These are phyloP conservation scores for Leccinum aurantiacum DNA, from an alignment of 768 basidiomycete genomes.

Conservation along the genomic window DNA sequence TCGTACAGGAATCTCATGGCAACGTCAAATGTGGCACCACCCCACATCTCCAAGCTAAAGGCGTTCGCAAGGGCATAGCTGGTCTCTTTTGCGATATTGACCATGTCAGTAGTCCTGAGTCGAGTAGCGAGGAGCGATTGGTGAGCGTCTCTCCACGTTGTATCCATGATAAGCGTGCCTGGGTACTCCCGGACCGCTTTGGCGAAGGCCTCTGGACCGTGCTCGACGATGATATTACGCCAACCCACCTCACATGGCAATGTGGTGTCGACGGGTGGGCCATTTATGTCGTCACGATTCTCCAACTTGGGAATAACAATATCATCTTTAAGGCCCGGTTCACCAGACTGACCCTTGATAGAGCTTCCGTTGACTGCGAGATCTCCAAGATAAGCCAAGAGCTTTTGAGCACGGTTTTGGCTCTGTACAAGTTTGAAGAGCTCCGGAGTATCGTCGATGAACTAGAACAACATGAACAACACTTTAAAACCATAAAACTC, in stretches of 20 bases:
- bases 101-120: conserved; percentile 94
- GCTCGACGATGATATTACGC: conserved; percentile 98
- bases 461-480: conserved; percentile 45
- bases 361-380: conserved; percentile 97
- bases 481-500: not conserved
- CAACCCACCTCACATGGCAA: conserved; percentile 87
- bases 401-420: conserved; percentile 97
- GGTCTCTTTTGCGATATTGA: conserved; percentile 97
- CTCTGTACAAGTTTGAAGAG: conserved; percentile 97
- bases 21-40: conserved; percentile 98
- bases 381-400: conserved; percentile 95
- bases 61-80: conserved; percentile 93
- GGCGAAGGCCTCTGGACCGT: conserved; percentile 97
- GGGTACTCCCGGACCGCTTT: conserved; percentile 97
- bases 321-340: conserved; percentile 91
- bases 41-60: conserved; percentile 98
- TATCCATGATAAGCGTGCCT: conserved; percentile 95
- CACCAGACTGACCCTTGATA: conserved; percentile 94
- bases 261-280: conserved; percentile 72
- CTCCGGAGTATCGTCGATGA: conserved; percentile 99
- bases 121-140: conserved; percentile 97
- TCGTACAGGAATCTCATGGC: conserved; percentile 99
- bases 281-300: conserved; percentile 75
- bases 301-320: conserved; percentile 79
- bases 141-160: conserved; percentile 99